Evolutionary conservation across 768 basidiomycete genomes (phyloP).

Genomic region (Trametes meyenii): DNA sequence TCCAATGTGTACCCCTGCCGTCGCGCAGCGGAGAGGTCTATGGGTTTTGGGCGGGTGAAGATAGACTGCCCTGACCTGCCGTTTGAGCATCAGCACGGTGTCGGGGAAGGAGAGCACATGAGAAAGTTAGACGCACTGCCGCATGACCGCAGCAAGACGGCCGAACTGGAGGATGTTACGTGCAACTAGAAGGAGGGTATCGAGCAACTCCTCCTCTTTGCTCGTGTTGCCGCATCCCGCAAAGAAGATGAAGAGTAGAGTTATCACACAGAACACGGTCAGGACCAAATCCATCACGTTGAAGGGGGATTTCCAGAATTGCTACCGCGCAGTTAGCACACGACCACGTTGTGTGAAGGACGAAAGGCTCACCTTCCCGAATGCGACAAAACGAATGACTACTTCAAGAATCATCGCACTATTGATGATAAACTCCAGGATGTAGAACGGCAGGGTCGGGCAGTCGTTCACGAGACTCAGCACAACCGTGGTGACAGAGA

Average conservation of each 20-base stretch:
- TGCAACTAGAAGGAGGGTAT: conserved; percentile 88
- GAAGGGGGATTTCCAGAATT: conserved; percentile 96
- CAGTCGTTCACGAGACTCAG: conserved; percentile 84
- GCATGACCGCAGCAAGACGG: conserved; percentile 88
- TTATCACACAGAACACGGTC: conserved; percentile 87
- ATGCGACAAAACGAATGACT: conserved; percentile 85
- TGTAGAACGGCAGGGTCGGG: conserved; percentile 84
- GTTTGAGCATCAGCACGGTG: neutral
- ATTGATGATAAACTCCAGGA: conserved; percentile 89
- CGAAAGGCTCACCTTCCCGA: conserved; percentile 74
- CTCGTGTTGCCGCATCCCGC: conserved; percentile 81
- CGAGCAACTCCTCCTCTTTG: conserved; percentile 92
- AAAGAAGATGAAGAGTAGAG: conserved; percentile 85
- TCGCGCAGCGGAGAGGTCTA: conserved; percentile 75
- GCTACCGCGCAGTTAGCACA: conserved; percentile 46
- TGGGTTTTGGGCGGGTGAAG: conserved; percentile 84
- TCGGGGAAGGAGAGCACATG: neutral
- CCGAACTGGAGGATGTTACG: conserved; percentile 93
- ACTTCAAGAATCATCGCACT: conserved; percentile 94
- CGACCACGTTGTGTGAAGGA: neutral
- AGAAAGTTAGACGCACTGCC: conserved; percentile 66
- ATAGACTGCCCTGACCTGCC: conserved; percentile 85
- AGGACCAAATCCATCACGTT: conserved; percentile 88
- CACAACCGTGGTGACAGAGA: conserved; percentile 84
- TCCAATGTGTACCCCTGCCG: conserved; percentile 70